Conservation (phyloP, 2,329 filamentous ascomycete genomes). For the Colletotrichum eleusines region DNA sequence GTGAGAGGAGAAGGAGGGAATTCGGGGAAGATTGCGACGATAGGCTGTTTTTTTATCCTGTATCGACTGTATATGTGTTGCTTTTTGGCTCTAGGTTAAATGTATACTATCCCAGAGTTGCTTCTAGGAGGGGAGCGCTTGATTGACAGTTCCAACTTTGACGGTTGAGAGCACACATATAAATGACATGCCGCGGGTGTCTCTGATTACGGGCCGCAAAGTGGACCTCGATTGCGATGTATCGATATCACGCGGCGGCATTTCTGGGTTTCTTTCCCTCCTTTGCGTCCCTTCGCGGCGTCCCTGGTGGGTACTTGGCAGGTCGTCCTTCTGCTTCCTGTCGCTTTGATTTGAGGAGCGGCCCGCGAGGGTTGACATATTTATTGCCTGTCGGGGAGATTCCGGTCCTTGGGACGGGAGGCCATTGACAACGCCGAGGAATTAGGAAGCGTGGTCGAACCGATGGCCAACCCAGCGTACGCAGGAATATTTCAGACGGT, state of each 20-base stretch:
- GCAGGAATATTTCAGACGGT: too few species aligned
- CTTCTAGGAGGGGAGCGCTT: not conserved
- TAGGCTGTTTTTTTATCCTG: not conserved
- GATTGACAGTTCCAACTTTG: not conserved
- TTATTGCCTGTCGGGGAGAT: not conserved
- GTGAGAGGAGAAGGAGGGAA: slow-evolving; percentile 18
- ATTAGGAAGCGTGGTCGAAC: too few species aligned
- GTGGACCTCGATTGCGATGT: not conserved
- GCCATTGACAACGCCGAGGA: too few species aligned
- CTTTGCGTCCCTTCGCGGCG: not conserved
- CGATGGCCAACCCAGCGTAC: too few species aligned
- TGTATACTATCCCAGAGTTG: not conserved
- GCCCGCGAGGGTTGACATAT: not conserved
- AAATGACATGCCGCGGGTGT: not conserved
- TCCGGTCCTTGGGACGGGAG: not conserved
- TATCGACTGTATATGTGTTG: slow-evolving; percentile 43
- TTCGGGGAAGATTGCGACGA: slow-evolving; percentile 11
- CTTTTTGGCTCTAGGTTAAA: not conserved
- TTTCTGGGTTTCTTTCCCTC: not conserved
- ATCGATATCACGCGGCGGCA: not conserved
- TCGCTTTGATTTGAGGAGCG: not conserved
- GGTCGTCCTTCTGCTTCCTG: not conserved
- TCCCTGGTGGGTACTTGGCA: not conserved
- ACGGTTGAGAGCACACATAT: not conserved
- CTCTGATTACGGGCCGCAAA: not conserved